Evolutionary conservation across 2,329 filamentous ascomycete species (phyloP), one percentile per base, ranked within the genome.

Genomic region (Phaeomoniella chlamydospora): DNA sequence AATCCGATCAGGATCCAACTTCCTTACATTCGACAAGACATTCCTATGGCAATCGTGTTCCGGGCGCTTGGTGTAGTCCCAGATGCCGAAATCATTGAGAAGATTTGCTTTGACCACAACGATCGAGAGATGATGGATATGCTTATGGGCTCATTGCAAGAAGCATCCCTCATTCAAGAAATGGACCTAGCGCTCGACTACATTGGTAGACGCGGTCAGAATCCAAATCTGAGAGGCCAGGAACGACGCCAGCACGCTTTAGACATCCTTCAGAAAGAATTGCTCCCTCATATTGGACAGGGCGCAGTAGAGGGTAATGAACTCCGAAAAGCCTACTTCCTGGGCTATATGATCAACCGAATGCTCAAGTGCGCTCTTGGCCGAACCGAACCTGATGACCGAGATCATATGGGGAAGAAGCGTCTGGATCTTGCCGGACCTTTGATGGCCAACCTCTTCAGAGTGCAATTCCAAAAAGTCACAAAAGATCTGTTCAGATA

Each of bases 361-460:
- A 72, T 98, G 48, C 69, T 96, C 15, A 88, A 94, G 58, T 94
- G 87, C 54, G 84, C 87, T 37, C 71, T 98, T 33, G 92, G 90
- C 35, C 80, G 90, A 42, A 80, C 86, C 43, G 90, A 96, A 54
- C 85, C 86, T 16, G 90, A 98, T 52, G 90, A 98, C 53, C 83
- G 90, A 65, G 90, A 98, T 66, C 92, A 98, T 58, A 94, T 98
- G 52, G 90, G 90, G 51, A 96, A 96, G 72, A 98, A 98, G 71
- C 81, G 90, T 46, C 70, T 98, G 39, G 90, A 98, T 65, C 71
- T 98, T 49, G 88, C 90, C 38, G 90, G 90, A 44, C 88, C 90
- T 18, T 68, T 98, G 39, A 75, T 98, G 46, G 88, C 88, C n/a
- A 93, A 92, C 55, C 72, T 98, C 30, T 98, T 98, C 74, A 80